These are phyloP conservation scores for Phytopythium aichiense DNA, from an alignment of 352 stramenopile genomes.

Conservation along the genomic window DNA sequence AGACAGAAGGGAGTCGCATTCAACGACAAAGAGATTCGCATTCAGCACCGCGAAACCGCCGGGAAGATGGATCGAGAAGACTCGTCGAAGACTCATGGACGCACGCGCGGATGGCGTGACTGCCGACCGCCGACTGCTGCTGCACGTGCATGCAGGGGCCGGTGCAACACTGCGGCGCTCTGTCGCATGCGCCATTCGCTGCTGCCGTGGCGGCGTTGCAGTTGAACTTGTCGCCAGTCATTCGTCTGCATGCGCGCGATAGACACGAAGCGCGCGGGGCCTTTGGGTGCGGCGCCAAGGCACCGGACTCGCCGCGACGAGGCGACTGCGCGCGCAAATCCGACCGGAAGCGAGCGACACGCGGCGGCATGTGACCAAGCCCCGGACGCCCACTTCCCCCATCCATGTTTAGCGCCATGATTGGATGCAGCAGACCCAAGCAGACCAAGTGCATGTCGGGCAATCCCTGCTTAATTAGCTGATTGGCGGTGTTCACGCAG, in stretches of 20 bases:
- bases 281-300: not conserved
- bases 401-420: no score
- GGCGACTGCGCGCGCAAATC: not conserved
- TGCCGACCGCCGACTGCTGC: not conserved
- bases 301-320: not conserved
- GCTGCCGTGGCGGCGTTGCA: not conserved
- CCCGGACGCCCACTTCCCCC: not conserved
- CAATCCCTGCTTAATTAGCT: not conserved
- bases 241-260: conserved; percentile 2
- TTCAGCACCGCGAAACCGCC: not conserved
- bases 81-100: no score
- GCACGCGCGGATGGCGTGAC: not conserved
- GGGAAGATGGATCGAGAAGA: no score
- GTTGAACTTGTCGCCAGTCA: not conserved
- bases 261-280: conserved; percentile 1
- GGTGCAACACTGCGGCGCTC: not conserved
- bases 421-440: not conserved
- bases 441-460: no score
- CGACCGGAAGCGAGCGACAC: conserved; percentile 1
- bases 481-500: not conserved
- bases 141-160: not conserved
- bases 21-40: not conserved
- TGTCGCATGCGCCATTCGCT: not conserved
- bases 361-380: not conserved
- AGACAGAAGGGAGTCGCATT: not conserved